phyloP scores from a whole-genome alignment of 73 alveolate genomes.

The Blepharisma stoltei region DNA sequence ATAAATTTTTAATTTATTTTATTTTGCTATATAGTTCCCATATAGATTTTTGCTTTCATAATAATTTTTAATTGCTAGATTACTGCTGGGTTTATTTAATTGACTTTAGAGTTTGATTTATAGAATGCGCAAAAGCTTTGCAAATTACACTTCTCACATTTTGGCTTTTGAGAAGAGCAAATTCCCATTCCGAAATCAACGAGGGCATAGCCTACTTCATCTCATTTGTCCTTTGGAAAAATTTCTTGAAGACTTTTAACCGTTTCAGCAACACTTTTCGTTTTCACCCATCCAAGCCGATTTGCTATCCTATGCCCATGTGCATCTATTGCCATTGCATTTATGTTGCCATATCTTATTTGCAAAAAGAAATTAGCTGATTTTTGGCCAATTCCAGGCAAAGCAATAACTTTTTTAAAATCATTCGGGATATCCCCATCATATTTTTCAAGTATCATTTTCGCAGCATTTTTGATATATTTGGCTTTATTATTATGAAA shows the following conservation, averaged over 20 bases:
- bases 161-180: no score
- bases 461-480: slow-evolving; percentile 71
- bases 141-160: no score
- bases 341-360: slow-evolving; percentile 60
- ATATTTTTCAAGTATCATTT: slow-evolving; percentile 60
- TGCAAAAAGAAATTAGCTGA: slow-evolving; percentile 76
- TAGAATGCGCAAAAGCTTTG: no score
- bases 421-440: slow-evolving; percentile 76
- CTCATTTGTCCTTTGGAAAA: slow-evolving; percentile 76
- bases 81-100: no score
- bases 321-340: slow-evolving; percentile 91
- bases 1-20: no score
- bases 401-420: slow-evolving; percentile 55
- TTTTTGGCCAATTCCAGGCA: slow-evolving; percentile 92
- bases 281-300: slow-evolving; percentile 79
- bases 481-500: slow-evolving; percentile 81
- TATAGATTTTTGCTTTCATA: no score
- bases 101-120: no score
- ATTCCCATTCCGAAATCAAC: slow-evolving; percentile 83
- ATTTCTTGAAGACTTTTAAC: slow-evolving; percentile 73
- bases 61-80: no score
- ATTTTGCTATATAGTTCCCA: no score
- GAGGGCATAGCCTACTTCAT: slow-evolving; percentile 67
- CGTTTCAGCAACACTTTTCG: slow-evolving; percentile 85
- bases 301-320: slow-evolving; percentile 92